A percentile compares a stretch with the other conserved stretches of the same genome.
These are phyloP conservation scores for Penicillium cosmopolitanum DNA, from an alignment of 495 filamentous ascomycete genomes.

Conservation along the genomic window DNA sequence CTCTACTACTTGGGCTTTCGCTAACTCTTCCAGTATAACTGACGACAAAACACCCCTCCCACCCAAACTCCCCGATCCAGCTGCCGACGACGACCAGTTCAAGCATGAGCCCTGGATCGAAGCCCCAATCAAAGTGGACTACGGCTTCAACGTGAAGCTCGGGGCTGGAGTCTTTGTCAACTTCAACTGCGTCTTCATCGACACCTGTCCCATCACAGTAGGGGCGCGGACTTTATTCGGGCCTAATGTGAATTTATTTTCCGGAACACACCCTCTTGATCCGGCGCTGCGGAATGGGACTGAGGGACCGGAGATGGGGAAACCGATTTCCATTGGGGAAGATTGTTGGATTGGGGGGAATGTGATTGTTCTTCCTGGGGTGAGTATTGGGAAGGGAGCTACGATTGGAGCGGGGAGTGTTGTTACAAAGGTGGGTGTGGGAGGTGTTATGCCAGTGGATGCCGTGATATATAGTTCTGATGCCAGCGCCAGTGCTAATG, in stretches of 20 bases:
- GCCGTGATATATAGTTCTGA: background rate
- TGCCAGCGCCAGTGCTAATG: background rate
- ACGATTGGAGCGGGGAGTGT: slow-evolving; percentile 87
- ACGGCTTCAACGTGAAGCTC: slow-evolving; percentile 73
- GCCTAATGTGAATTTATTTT: slow-evolving; percentile 72
- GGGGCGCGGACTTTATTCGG: slow-evolving; percentile 81
- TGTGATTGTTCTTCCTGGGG: slow-evolving; percentile 73
- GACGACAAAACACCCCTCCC: slow-evolving; percentile 65
- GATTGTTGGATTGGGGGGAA: slow-evolving; percentile 91
- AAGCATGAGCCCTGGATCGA: slow-evolving; percentile 70
- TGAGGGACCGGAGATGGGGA: slow-evolving; percentile 73
- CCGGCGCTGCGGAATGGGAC: slow-evolving; percentile 73
- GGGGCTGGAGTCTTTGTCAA: slow-evolving; percentile 76
- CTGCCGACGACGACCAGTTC: slow-evolving; percentile 64
- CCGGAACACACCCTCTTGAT: slow-evolving; percentile 76
- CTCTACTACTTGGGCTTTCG: no score
- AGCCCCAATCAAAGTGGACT: slow-evolving; percentile 71
- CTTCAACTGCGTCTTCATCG: slow-evolving; percentile 73
- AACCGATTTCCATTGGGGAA: slow-evolving; percentile 76
- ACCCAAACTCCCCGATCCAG: slow-evolving; percentile 50
- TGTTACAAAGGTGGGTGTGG: slow-evolving; percentile 76
- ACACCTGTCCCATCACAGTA: slow-evolving; percentile 77
- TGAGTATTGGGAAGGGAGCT: slow-evolving; percentile 77
- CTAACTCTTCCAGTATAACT: slow-evolving; percentile 51
- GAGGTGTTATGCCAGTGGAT: no score